Base-by-base conservation (phyloP, 257 asterid species). In the Haberlea rhodopensis region DNA sequence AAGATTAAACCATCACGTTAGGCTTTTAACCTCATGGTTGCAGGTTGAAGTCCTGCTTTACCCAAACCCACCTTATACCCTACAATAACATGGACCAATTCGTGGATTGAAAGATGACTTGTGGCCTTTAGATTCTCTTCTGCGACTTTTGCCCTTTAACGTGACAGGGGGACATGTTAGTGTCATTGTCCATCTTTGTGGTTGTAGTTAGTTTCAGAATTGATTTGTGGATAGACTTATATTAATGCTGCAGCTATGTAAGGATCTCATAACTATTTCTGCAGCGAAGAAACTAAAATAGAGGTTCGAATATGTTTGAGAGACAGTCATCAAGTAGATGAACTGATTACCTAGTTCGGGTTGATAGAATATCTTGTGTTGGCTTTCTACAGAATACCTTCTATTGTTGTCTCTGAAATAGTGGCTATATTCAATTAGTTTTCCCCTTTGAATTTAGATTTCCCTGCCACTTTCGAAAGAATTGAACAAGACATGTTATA, bases 211-310 rank as follows among this genome's bases (percentile, higher is more conserved):
- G 25, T 13, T 66, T 51, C 52, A 54, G 25, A 66, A 6, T 32
- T 13, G 52, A 34, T 34, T 21, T 6, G 43, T 34, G 24, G 29
- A 20, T 22, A 16, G 10, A 31, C 22, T 6, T 0, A 9, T 24
- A 10, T 59, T 20, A 32, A 31, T 29, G 6, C 28, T 20, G 22
- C 45, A 16, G 6, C 34, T 31, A 16, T 29, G 27, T 31, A 29
- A 29, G 57, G 57, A 65, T 19, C 29, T 63, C 3, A 13, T 49
- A 27, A 63, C 59, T 8, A 10, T 52, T 25, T 32, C 31, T 52
- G 15, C 3, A 57, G 43, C 55, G 21, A 32, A 27, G 49, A 25
- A 34, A 37, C n/a, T 13, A 23, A 21, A 53, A 52, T 18, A 32
- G 32, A 34, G 15, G 3, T 43, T 15, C 57, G 1, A 52, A 8